These are phyloP conservation scores for Penicillium lividum DNA, from an alignment of 495 filamentous ascomycete species.

Conservation along the genomic window DNA sequence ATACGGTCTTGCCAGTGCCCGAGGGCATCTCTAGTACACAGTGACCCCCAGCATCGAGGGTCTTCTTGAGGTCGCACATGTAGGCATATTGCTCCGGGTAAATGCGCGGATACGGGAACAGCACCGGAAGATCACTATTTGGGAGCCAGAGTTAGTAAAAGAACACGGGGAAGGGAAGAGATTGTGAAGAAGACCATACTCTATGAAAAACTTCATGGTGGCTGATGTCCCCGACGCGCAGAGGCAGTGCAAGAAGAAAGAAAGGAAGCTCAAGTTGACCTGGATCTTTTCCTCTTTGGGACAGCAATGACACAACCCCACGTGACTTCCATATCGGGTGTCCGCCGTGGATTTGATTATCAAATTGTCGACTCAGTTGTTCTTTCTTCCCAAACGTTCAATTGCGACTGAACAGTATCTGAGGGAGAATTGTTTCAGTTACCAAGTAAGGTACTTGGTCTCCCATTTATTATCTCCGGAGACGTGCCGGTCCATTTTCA, in stretches of 20 bases:
- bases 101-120: constrained; percentile 96
- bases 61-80: constrained; percentile 98
- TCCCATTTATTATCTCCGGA: constrained; percentile 6
- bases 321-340: constrained; percentile 42
- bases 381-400: constrained; percentile 7
- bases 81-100: constrained; percentile 99
- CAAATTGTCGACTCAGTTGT: constrained; percentile 4
- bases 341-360: constrained; percentile 26
- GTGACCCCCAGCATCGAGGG: constrained; percentile 90
- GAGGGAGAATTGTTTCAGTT: neutral
- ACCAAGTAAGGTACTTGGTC: neutral
- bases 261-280: constrained; percentile 4
- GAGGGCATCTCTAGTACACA: constrained; percentile 99
- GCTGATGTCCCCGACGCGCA: constrained; percentile 30
- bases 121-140: constrained; percentile 79
- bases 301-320: constrained; percentile 43
- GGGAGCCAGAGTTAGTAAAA: constrained; percentile 9
- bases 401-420: constrained; percentile 11
- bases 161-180: neutral
- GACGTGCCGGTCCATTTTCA: constrained; percentile 9
- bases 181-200: constrained; percentile 47
- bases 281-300: constrained; percentile 38
- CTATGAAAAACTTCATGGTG: constrained; percentile 97
- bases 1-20: constrained; percentile 98
- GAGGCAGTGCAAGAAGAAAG: constrained; percentile 15